phyloP scores from a whole-genome alignment of 331 rosid species.

The Arachis monticola region DNA sequence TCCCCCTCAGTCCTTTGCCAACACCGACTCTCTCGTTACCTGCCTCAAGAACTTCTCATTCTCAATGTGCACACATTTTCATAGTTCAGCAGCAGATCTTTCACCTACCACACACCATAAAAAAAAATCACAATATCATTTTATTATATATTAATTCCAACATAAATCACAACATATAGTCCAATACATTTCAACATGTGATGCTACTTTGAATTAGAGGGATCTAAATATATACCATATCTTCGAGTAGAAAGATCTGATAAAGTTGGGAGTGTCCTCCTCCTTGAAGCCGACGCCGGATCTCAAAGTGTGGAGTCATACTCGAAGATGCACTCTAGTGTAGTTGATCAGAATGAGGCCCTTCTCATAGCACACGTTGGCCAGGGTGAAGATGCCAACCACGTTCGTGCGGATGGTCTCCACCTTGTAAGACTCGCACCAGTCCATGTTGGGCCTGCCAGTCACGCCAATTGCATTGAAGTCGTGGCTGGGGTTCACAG shows the following conservation, averaged over 20 bases:
- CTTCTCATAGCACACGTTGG: conserved; percentile 69
- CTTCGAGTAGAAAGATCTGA: conserved; percentile 88
- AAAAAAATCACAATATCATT: no score
- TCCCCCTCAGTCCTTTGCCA: no score
- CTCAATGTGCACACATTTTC: conserved; percentile 87
- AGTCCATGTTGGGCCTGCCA: conserved; percentile 91
- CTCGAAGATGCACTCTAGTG: conserved; percentile 93
- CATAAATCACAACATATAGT: neutral
- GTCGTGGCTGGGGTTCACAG: conserved; percentile 71
- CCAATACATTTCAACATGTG: neutral
- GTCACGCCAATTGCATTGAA: conserved; percentile 93
- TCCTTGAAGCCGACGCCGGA: conserved; percentile 81
- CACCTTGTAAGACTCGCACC: conserved; percentile 91
- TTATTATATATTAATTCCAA: no score
- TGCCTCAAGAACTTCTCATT: conserved; percentile 41
- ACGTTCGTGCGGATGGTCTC: conserved; percentile 86
- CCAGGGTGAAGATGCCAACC: conserved; percentile 71
- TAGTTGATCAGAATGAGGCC: conserved; percentile 69
- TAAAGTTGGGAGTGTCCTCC: conserved; percentile 75
- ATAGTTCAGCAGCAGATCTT: conserved; percentile 77
- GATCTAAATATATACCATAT: conserved; percentile 60
- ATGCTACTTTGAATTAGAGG: neutral
- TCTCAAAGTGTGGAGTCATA: conserved; percentile 59
- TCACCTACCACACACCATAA: conserved; percentile 54
- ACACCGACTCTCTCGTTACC: no score